Evolutionary conservation across 2,329 filamentous ascomycete genomes (phyloP), one percentile per base, ranked within the genome.

Genomic region (Diaporthe batatas): DNA sequence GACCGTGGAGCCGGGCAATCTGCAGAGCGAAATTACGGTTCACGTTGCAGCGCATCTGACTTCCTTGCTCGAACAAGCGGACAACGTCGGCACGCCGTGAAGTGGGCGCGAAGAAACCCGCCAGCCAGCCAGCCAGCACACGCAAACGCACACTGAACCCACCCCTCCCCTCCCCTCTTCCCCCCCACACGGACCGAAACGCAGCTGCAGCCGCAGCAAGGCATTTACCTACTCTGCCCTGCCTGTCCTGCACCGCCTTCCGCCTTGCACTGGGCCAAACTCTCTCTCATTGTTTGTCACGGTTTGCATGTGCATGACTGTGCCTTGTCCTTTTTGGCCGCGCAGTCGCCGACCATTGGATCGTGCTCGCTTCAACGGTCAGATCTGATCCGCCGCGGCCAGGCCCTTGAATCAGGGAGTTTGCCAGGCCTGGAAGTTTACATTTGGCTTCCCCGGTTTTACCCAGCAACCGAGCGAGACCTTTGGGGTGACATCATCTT

Each of bases 1-100:
- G 49, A 16, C 51, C 71, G 67, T 70, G 71, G 71, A 23, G 67
- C 67, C 72, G 51, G 25, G 72, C 68, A 73, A 71, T 73, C 72
- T 73, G 57, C 64, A 67, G 59, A 54, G 39, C 70, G 64, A 74
- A 23, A 74, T 74, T 74, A 21, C 64, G 34, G 55, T n/a, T 67
- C 49, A 44, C 44, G 25, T 57, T n/a, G 44, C 42, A 65, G 62
- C 32, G 44, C 62, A 39, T 36, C 10, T 51, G 44, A 65, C 18
- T 29, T 23, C 21, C 62, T 21, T 21, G 58, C 54, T 62, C 8
- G 21, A 8, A 14, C 34, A 5, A 25, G 23, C 36, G 67, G 51
- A 44, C 44, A 67, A 34, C 32, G 42, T 32, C 25, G 34, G 32
- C 18, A 18, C 67, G 42, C 34, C 53, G 68, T 64, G 32, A 39